Evolutionary conservation across 2,329 filamentous ascomycete species (phyloP).

Genomic region (Mycocentrospora acerina): DNA sequence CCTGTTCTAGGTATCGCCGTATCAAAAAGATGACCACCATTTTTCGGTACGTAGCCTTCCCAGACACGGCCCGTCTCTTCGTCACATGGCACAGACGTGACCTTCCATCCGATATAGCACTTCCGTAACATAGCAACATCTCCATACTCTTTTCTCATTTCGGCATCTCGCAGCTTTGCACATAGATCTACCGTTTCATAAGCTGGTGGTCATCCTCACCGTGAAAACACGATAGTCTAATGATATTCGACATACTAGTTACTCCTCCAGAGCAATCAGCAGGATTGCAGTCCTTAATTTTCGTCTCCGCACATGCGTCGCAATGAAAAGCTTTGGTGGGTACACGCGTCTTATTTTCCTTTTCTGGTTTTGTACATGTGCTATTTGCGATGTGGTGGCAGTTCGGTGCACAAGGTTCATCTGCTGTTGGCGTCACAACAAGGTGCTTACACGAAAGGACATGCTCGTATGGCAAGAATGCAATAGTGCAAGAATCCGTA

Average conservation of each 20-base stretch:
- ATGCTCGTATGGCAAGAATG: constrained; percentile 8
- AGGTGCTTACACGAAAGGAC: constrained; percentile 10
- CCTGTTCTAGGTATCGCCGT: constrained; percentile 10
- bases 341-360: neutral
- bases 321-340: constrained; percentile 8
- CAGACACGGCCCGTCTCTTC: neutral
- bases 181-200: constrained; percentile 2
- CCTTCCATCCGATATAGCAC: constrained; percentile 15
- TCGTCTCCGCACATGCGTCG: constrained; percentile 11
- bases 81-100: constrained; percentile 7
- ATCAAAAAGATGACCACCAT: constrained; percentile 10
- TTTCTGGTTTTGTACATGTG: neutral
- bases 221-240: no score
- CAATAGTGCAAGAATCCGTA: constrained; percentile 1
- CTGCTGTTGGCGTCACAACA: constrained; percentile 1
- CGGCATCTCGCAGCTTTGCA: neutral
- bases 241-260: constrained; percentile 3
- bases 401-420: constrained; percentile 13
- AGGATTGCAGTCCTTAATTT: constrained; percentile 1
- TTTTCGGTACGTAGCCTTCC: constrained; percentile 1
- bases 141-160: constrained; percentile 2
- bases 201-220: no score
- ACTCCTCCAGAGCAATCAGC: neutral
- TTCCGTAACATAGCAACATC: no score
- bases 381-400: constrained; percentile 2